These are phyloP conservation scores for Pseudocercospora fuligena DNA, from an alignment of 2,329 filamentous ascomycete species.

Conservation along the genomic window DNA sequence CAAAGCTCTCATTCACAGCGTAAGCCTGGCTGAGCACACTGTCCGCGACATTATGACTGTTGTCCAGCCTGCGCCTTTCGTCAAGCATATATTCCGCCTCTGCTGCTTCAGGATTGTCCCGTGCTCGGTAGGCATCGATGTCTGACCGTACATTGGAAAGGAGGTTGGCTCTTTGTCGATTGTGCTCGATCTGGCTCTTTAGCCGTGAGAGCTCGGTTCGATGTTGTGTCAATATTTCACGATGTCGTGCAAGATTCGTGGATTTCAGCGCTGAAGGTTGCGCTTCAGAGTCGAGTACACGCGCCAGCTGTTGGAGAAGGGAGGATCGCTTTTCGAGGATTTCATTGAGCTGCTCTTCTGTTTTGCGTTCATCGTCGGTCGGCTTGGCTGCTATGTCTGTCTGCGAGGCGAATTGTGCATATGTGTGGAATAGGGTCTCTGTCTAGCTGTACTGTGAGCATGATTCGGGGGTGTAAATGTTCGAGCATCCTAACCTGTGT, in stretches of 20 bases:
- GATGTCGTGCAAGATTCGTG: constrained; percentile 89
- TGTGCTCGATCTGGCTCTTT: constrained; percentile 72
- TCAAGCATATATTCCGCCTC: constrained; percentile 98
- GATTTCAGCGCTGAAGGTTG: constrained; percentile 94
- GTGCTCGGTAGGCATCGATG: constrained; percentile 82
- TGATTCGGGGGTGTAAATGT: constrained; percentile 19
- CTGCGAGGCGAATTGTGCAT: constrained; percentile 86
- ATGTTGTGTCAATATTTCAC: constrained; percentile 87
- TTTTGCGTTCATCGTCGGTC: constrained; percentile 79
- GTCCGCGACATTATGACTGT: constrained; percentile 87
- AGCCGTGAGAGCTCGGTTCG: constrained; percentile 79
- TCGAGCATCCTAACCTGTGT: constrained; percentile 69
- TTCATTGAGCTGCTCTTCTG: constrained; percentile 81
- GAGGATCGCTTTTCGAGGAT: constrained; percentile 84
- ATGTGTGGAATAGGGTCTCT: constrained; percentile 79
- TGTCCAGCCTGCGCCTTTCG: constrained; percentile 83
- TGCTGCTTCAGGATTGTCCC: constrained; percentile 72
- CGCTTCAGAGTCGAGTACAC: constrained; percentile 91
- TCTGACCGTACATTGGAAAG: constrained; percentile 89
- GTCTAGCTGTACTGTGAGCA: constrained; percentile 62
- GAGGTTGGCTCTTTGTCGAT: constrained; percentile 86
- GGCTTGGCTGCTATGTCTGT: constrained; percentile 81
- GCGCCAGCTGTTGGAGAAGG: constrained; percentile 79
- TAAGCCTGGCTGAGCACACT: constrained; percentile 93
- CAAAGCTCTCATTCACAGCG: constrained; percentile 91